Evolutionary conservation across 2,329 filamentous ascomycete genomes (phyloP).

Genomic region (Colletotrichum gigasporum): DNA sequence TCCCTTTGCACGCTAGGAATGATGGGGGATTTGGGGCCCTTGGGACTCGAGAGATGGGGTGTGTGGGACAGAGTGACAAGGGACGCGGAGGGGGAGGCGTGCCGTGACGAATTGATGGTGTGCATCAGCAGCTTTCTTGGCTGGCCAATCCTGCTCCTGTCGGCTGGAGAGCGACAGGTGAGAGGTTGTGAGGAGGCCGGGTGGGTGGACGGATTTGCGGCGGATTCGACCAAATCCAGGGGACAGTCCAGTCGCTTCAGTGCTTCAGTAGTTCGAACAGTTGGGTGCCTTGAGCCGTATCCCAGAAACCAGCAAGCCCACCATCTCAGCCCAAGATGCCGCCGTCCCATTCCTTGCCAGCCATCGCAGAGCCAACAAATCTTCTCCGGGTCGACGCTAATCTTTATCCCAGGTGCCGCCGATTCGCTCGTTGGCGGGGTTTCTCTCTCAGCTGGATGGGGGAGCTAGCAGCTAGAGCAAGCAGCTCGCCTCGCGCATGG

Average conservation of each 20-base stretch:
- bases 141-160: conserved; percentile 25
- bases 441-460: conserved; percentile 7
- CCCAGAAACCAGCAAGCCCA: not conserved
- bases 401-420: not conserved
- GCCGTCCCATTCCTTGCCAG: not conserved
- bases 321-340: not conserved
- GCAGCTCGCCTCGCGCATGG: not conserved
- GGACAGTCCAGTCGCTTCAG: not conserved
- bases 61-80: conserved; percentile 11
- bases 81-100: conserved; percentile 15
- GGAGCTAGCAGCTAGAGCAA: not conserved
- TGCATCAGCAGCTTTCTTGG: conserved; percentile 29
- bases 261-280: too few species aligned
- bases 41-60: conserved; percentile 9
- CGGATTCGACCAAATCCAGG: not conserved
- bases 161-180: conserved; percentile 1
- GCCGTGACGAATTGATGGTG: conserved; percentile 16
- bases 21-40: conserved; percentile 21
- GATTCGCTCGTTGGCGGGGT: conserved; percentile 7
- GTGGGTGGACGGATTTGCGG: conserved; percentile 5
- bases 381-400: conserved; percentile 8
- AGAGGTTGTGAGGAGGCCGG: conserved; percentile 16
- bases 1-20: conserved; percentile 23
- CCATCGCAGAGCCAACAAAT: conserved; percentile 2
- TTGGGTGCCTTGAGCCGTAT: not conserved